Base-by-base conservation (phyloP, 371 early-diverging fungal species). In the Rhizopus stolonifer region DNA sequence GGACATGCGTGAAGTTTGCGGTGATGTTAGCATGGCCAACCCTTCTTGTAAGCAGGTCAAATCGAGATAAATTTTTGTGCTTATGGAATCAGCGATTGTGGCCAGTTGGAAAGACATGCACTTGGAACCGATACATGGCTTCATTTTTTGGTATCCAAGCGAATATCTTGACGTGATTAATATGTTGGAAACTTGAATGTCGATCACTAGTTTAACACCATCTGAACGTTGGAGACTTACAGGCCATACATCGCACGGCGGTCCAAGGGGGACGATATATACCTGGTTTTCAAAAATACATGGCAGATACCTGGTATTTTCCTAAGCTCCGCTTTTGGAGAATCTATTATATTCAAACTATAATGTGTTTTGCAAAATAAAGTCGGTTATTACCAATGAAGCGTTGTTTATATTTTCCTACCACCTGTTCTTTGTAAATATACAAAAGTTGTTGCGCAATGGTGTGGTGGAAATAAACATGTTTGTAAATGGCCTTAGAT, bases 111-210 rank as follows among this genome's bases (percentile, higher is more conserved):
- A 36, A 36, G 36, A 36, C 36, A 36, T 36, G 36, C 45, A 48
- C 18, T 48, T 48, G 17, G 15, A 46, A 17, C 46, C 46, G 25
- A 46, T 38, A 38, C 39, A 39, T 49, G 50, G 39, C 36, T 49
- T 49, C 39, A 49, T n/a, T n/a, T 38, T 49, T 46, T 53, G 8
- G 36, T 36, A 54, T 46, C 54, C 18, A 54, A 13, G 36, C 25
- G 54, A 24, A 54, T 54, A 21, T n/a, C 25, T 54, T 25, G 46
- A 46, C 17, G 54, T 54, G 40, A 46, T 46, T 40, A 54, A 39
- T 33, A 46, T 24, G 34, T 45, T 53, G 34, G 36, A 45, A 24
- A 53, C 54, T 53, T 53, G 46, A 18, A 46, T 33, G 46, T 36
- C 46, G 23, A 49, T 49, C 50, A 49, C 34, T 2, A 36, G 23